A percentile compares a stretch with the other conserved stretches of the same genome.
Conservation (phyloP, 1,139 yeast species). For the Geotrichum histeridarum region DNA sequence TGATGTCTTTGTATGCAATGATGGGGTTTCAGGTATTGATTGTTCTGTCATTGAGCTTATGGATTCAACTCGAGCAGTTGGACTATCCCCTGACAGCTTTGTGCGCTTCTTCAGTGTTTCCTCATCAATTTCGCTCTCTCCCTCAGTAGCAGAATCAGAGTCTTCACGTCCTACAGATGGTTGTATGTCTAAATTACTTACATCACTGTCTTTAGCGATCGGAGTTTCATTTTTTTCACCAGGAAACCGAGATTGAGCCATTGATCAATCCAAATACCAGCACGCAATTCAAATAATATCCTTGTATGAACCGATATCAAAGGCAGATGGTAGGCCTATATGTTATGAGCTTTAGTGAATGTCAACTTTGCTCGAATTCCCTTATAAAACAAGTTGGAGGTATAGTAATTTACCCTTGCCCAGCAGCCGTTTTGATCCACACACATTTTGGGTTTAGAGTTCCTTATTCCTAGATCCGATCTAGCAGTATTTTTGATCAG, state of each 20-base stretch:
- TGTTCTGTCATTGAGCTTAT: too few species aligned
- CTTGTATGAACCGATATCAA: too few species aligned
- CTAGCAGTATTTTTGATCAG: background rate
- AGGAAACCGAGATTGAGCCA: background rate
- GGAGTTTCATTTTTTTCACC: background rate
- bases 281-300: too few species aligned
- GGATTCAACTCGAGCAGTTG: too few species aligned
- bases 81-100: background rate
- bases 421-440: too few species aligned
- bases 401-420: too few species aligned
- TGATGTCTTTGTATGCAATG: constrained; percentile 1
- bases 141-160: constrained; percentile 1
- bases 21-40: background rate
- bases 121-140: background rate
- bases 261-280: background rate
- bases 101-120: background rate
- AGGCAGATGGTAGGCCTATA: too few species aligned
- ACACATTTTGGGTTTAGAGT: too few species aligned
- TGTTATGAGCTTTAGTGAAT: too few species aligned
- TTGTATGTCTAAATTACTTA: constrained; percentile 3
- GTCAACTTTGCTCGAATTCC: too few species aligned
- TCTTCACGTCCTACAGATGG: background rate
- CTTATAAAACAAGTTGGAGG: too few species aligned
- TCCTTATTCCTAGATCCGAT: background rate
- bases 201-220: background rate